A percentile compares a stretch with the other conserved stretches of the same genome.
phyloP scores from a whole-genome alignment of 148 eudicot species.

The Polygonum maritimum region DNA sequence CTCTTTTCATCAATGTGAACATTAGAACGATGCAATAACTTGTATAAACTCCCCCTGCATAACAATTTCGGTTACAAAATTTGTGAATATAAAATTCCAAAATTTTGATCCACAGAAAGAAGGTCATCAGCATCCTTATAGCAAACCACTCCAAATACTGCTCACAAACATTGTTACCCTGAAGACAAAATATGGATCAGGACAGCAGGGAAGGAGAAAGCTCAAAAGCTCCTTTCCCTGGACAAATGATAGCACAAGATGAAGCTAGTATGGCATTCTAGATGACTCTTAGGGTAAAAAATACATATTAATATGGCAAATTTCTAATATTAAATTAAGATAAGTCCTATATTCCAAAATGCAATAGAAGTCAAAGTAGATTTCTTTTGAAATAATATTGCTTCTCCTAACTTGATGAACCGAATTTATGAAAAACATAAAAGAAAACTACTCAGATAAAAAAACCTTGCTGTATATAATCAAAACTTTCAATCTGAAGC shows the following conservation, averaged over 20 bases:
- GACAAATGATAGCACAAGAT: not conserved
- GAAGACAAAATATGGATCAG: not conserved
- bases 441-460: not conserved
- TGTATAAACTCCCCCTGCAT: conserved; percentile 88
- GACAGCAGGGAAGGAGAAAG: not conserved
- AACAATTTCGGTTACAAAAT: not conserved
- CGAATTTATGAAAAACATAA: not conserved
- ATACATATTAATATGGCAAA: not conserved
- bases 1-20: conserved; percentile 68
- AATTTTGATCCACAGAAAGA: not conserved
- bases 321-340: not conserved
- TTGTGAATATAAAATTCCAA: not conserved
- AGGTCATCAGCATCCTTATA: not conserved
- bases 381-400: not conserved
- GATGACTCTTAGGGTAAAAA: not conserved
- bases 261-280: not conserved
- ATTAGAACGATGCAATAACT: conserved; percentile 72
- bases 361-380: too few relatives aligned
- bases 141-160: not conserved
- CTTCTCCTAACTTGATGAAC: not conserved
- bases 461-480: not conserved
- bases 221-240: not conserved
- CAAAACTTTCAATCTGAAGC: not conserved
- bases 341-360: not conserved
- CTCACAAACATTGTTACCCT: not conserved